Evolutionary conservation across 2,329 filamentous ascomycete species (phyloP).

Genomic region (Penicillium sclerotiorum): DNA sequence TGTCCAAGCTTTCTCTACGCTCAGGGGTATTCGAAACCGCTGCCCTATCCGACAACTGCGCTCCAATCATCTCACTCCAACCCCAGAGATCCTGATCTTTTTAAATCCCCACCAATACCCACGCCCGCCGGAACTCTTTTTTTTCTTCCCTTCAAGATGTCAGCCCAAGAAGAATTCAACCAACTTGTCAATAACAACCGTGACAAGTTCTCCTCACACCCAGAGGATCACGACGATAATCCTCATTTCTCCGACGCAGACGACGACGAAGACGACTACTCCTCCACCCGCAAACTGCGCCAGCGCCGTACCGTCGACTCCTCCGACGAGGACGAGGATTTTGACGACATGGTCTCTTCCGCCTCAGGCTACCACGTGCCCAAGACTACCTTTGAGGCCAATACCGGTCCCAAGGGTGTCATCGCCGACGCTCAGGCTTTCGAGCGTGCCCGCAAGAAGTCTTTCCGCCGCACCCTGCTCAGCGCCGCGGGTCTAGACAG

Average conservation of each 20-base stretch:
- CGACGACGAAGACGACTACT: slow-evolving; percentile 9
- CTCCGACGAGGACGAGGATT: slow-evolving; percentile 38
- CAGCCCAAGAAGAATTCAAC: slow-evolving; percentile 52
- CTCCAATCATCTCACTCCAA: not conserved
- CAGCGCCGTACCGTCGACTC: slow-evolving; percentile 28
- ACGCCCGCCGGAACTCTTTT: slow-evolving; percentile 13
- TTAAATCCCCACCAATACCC: slow-evolving; percentile 16
- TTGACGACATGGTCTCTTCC: slow-evolving; percentile 32
- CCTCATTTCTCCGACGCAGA: slow-evolving; percentile 29
- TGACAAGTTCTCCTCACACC: slow-evolving; percentile 41
- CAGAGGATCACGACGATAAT: slow-evolving; percentile 44
- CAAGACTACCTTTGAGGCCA: slow-evolving; percentile 50
- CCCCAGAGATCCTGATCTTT: slow-evolving; percentile 4
- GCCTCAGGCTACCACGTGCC: slow-evolving; percentile 48
- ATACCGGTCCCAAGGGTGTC: slow-evolving; percentile 55
- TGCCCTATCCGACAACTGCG: slow-evolving; percentile 4
- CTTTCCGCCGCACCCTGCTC: slow-evolving; percentile 49
- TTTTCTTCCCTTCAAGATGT: slow-evolving; percentile 48
- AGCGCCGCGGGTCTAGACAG: slow-evolving; percentile 37
- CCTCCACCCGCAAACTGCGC: slow-evolving; percentile 24
- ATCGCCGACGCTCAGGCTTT: slow-evolving; percentile 55
- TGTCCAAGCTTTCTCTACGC: slow-evolving; percentile 7
- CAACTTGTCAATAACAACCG: slow-evolving; percentile 43
- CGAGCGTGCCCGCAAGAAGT: slow-evolving; percentile 51
- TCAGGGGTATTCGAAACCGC: slow-evolving; percentile 16